phyloP scores from a whole-genome alignment of 2,329 filamentous ascomycete genomes.

The Ophiostoma australiae region DNA sequence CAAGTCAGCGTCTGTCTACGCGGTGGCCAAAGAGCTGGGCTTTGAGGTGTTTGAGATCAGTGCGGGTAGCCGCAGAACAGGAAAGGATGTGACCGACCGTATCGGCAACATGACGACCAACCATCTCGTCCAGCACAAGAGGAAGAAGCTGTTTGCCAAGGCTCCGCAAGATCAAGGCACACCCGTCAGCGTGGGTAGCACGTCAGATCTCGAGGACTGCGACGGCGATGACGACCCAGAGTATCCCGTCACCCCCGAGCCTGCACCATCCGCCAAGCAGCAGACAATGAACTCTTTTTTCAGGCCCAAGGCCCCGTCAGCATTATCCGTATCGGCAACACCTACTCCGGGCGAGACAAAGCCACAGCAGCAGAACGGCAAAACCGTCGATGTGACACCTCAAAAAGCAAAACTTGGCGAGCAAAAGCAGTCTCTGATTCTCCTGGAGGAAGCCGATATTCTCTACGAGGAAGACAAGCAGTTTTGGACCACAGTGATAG shows the following conservation, averaged over 20 bases:
- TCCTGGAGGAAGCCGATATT: constrained; percentile 89
- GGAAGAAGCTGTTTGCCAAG: constrained; percentile 24
- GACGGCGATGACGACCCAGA: constrained; percentile 20
- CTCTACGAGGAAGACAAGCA: constrained; percentile 94
- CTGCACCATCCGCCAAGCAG: constrained; percentile 55
- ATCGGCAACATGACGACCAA: constrained; percentile 97
- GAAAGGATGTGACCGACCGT: constrained; percentile 82
- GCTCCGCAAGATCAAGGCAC: not conserved
- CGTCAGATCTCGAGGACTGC: constrained; percentile 19
- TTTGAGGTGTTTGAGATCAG: constrained; percentile 97
- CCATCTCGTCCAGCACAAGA: constrained; percentile 66
- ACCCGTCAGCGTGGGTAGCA: constrained; percentile 36
- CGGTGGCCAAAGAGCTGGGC: constrained; percentile 82
- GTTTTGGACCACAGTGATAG: constrained; percentile 81
- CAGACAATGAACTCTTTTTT: constrained; percentile 80
- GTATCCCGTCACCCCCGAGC: not conserved
- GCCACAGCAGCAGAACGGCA: constrained; percentile 27
- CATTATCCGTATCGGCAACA: not conserved
- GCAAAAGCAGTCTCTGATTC: constrained; percentile 90
- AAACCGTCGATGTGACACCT: constrained; percentile 22
- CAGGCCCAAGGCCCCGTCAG: constrained; percentile 37
- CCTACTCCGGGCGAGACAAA: constrained; percentile 25
- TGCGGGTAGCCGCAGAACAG: constrained; percentile 72
- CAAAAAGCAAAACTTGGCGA: constrained; percentile 35
- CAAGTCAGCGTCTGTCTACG: constrained; percentile 89